Evolutionary conservation across 225 moss, liverwort and hornwort genomes (phyloP).

Genomic region (Asterella californica): DNA sequence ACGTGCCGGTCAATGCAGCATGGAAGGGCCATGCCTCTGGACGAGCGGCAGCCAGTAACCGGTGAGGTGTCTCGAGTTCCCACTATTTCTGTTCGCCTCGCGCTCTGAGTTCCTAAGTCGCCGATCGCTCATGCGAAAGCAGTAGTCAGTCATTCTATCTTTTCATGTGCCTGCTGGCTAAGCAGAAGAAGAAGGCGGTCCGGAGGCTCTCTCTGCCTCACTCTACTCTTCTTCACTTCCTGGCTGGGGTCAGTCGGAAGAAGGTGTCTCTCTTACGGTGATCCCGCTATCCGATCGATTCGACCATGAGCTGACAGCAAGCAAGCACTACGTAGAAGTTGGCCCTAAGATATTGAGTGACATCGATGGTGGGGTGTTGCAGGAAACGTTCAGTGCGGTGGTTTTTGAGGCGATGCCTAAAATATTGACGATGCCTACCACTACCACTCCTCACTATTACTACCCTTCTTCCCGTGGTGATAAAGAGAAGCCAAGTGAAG

Average conservation of each 20-base stretch:
- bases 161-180: neutral
- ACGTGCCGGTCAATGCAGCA: neutral
- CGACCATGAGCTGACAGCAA: conserved; percentile 6
- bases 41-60: conserved; percentile 12
- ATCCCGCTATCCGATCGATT: neutral
- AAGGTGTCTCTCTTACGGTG: neutral
- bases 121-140: neutral
- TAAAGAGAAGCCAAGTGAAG: conserved; percentile 16
- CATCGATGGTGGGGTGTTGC: neutral
- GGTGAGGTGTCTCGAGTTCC: conserved; percentile 5
- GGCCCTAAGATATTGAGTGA: conserved; percentile 1
- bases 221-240: neutral
- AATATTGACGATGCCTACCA: conserved; percentile 8
- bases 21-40: neutral
- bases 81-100: conserved; percentile 3
- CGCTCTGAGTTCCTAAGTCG: conserved; percentile 1
- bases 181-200: neutral
- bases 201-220: neutral
- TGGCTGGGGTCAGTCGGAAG: neutral
- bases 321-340: neutral
- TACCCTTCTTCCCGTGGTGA: neutral
- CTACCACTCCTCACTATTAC: neutral
- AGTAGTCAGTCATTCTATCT: neutral
- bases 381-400: conserved; percentile 5
- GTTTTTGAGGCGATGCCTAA: conserved; percentile 14